These are phyloP conservation scores for Aspergillus campestris DNA, from an alignment of 495 filamentous ascomycete genomes.

Conservation along the genomic window DNA sequence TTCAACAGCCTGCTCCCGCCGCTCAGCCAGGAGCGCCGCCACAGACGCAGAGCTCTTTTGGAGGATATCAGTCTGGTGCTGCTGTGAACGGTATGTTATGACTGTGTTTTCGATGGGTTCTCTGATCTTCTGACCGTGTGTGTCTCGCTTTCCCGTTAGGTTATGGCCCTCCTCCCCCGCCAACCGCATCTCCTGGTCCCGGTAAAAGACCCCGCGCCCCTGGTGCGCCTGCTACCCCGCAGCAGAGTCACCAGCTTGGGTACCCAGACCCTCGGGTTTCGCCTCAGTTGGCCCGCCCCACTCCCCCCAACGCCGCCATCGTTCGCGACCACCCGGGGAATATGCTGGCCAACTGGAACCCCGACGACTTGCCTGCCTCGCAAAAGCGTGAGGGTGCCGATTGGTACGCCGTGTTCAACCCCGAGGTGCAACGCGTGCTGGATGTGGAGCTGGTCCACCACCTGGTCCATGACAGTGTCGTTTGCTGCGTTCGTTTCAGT, in stretches of 20 bases:
- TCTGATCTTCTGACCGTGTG: slow-evolving; percentile 21
- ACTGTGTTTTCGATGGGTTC: slow-evolving; percentile 11
- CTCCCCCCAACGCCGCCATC: slow-evolving; percentile 52
- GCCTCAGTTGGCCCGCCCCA: slow-evolving; percentile 79
- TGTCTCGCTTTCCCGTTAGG: slow-evolving; percentile 26
- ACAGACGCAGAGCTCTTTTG: slow-evolving; percentile 48
- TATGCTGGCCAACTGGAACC: slow-evolving; percentile 78
- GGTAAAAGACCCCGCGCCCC: slow-evolving; percentile 53
- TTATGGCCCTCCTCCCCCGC: slow-evolving; percentile 64
- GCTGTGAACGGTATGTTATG: slow-evolving; percentile 56
- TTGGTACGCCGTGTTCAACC: slow-evolving; percentile 90
- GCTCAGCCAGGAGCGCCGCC: slow-evolving; percentile 58
- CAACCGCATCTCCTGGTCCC: slow-evolving; percentile 80
- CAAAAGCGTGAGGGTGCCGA: slow-evolving; percentile 76
- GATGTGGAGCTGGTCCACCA: slow-evolving; percentile 87
- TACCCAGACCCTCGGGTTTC: slow-evolving; percentile 77
- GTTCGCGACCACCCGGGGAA: slow-evolving; percentile 60
- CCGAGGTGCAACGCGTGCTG: slow-evolving; percentile 68
- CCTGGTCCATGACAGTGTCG: slow-evolving; percentile 76
- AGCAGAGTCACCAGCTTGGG: slow-evolving; percentile 72
- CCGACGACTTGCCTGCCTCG: slow-evolving; percentile 69
- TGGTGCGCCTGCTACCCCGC: slow-evolving; percentile 78
- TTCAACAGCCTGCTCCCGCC: slow-evolving; percentile 51
- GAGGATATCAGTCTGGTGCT: slow-evolving; percentile 54
- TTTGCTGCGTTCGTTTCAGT: slow-evolving; percentile 87